Base-by-base conservation (phyloP, 129 eudicot species). In the Centella asiatica region DNA sequence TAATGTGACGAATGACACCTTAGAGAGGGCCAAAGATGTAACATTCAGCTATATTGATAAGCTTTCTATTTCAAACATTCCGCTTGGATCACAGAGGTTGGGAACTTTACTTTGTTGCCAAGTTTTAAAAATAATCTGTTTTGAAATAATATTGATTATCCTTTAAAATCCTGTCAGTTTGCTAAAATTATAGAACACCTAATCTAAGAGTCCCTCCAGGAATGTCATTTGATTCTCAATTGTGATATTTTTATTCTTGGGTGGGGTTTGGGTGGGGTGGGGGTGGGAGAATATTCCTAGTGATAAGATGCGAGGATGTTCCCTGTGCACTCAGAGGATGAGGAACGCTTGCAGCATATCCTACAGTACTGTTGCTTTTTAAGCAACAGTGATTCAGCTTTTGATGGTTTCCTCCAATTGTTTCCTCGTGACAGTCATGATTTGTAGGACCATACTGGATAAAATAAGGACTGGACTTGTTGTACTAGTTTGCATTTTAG, bases 11-110 rank as follows among this genome's bases (percentile, higher is more conserved):
- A 93, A 93, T 36, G 59, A 78, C 45, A 82, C 86, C 19, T 71
- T 93, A 36, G 76, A 68, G 65, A 18, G n/a, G 44, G 57, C 77
- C 15, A 52, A 69, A 3, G 57, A 65, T 47, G 75, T 72, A 28
- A 70, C 50, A 32, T 88, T 51, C 73, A 93, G 89, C 71, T 57
- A 76, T 60, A 87, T 93, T 28, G 99, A 93, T 78, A 82, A 82
- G 86, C 88, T 93, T 45, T 93, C 99, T 29, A 76, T 93, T 57
- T 87, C 96, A 62, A 93, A 93, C 70, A 67, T 93, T 69, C 96
- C 96, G 4, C 85, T 70, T 19, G 74, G 71, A 65, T 93, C 99
- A 67, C 79, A 58, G 69, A 87, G 96, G 99, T 83, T 44, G 34
- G 82, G 29, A 60, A 45, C 69, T 18, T 31, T 26, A 14, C 33